phyloP scores from a whole-genome alignment of 352 stramenopile genomes.

The Phytophthora pluvialis region DNA sequence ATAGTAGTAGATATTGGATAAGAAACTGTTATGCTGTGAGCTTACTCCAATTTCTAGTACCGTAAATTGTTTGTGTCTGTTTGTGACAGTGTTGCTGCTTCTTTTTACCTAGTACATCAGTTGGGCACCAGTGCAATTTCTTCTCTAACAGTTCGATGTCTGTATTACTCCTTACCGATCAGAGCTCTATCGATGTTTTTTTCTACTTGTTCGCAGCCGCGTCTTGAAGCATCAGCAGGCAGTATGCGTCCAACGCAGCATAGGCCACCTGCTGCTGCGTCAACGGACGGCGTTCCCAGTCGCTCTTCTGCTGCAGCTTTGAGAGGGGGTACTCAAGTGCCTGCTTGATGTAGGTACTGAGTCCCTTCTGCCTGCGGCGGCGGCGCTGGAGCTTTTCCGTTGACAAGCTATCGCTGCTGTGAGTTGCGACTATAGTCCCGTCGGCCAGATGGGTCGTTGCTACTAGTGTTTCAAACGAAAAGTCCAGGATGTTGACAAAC shows the following conservation, averaged over 20 bases:
- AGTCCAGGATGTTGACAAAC: conserved; percentile 71
- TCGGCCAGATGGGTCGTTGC: conserved; percentile 37
- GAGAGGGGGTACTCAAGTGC: conserved; percentile 61
- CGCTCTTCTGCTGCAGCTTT: conserved; percentile 76
- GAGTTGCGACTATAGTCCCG: conserved; percentile 24
- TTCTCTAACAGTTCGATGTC: too few relatives aligned
- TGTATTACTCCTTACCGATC: not conserved
- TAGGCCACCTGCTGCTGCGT: conserved; percentile 69
- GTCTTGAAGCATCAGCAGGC: conserved; percentile 77
- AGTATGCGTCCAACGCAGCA: conserved; percentile 77
- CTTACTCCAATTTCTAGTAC: too few relatives aligned
- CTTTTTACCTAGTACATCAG: too few relatives aligned
- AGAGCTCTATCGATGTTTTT: not conserved
- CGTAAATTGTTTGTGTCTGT: too few relatives aligned
- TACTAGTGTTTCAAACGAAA: conserved; percentile 51
- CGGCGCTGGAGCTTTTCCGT: conserved; percentile 35
- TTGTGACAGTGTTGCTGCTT: too few relatives aligned
- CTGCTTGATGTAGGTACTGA: conserved; percentile 64
- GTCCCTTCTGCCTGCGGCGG: conserved; percentile 50
- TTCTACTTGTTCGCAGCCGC: conserved; percentile 26
- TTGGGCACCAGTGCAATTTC: too few relatives aligned
- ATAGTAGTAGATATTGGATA: too few relatives aligned
- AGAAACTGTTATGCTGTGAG: too few relatives aligned
- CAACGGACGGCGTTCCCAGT: conserved; percentile 77
- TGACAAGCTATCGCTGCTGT: not conserved